Base-by-base conservation (phyloP, 2,329 filamentous ascomycete genomes). In the Penicillium fuscoglaucum region DNA sequence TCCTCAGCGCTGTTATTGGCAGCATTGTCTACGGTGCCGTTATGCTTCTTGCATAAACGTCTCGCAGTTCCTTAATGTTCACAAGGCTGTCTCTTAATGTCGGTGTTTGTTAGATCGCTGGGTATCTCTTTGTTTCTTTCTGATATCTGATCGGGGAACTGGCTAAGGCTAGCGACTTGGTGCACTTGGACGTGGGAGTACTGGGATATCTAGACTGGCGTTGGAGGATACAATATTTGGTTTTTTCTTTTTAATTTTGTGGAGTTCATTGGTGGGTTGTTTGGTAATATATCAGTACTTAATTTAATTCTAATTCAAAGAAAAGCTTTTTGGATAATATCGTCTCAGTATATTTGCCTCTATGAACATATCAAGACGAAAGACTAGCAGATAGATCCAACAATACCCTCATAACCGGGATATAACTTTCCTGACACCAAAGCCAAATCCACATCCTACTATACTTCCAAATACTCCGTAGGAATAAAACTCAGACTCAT, bases 1-100 rank as follows among this genome's bases (percentile, higher is more conserved):
- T 31, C 19, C 19, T 43, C 13, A 44, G 51, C 15, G 60, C 57
- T 35, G 37, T 49, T 40, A 50, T 57, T 39, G 55, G 51, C 29
- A 46, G 51, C 28, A 19, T 53, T 33, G 10, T 39, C 59, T 66
- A 66, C 50, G 63, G 63, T 47, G 58, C 63, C 49, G 41, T 62
- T 43, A 58, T 71, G 62, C 57, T 70, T 50, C 55, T 72, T 57
- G 70, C 67, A 51, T 72, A 68, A 61, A 44, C 19, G 53, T 40
- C n/a, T 61, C 12, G 43, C 24, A 26, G 15, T 35, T 26, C 19
- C 35, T 56, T 53, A 49, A 60, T 56, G 35, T 53, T 44, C 45
- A 31, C 47, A 31, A 51, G 43, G 19, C 31, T 65, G 44, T 57
- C 37, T 45, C 48, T 48, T 62, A 41, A 48, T 51, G 45, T 33